Percentiles rank a stretch among this genome's conserved stretches.
These are phyloP conservation scores for Marasmius tenuissimus DNA, from an alignment of 1,284 basidiomycete genomes.

Conservation along the genomic window DNA sequence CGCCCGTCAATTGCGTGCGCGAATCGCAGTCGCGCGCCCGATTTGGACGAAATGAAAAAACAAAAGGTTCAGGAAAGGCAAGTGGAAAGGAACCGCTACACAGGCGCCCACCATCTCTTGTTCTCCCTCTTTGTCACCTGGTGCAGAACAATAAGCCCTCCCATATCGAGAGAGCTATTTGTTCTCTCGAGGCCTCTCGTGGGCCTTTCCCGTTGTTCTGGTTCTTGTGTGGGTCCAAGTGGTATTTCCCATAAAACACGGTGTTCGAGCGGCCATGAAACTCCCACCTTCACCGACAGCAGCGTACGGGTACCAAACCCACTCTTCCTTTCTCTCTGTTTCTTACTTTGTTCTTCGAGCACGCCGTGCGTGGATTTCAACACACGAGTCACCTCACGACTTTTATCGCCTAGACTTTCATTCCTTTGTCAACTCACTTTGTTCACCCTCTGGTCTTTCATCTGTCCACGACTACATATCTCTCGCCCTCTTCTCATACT, in stretches of 20 bases:
- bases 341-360: constrained; percentile 12
- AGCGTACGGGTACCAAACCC: neutral
- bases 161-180: neutral
- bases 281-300: neutral
- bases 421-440: constrained; percentile 14
- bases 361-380: constrained; percentile 24
- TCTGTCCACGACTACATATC: neutral
- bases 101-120: neutral
- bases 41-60: no score
- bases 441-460: constrained; percentile 5
- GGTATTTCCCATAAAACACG: neutral
- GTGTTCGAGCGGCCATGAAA: no score
- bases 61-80: no score
- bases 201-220: neutral
- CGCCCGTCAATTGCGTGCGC: no score
- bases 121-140: neutral
- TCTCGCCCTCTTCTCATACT: neutral
- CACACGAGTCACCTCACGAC: neutral
- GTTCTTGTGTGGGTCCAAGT: constrained; percentile 4
- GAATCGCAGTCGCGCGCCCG: no score
- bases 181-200: neutral
- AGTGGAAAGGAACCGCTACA: no score
- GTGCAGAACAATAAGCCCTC: constrained; percentile 3
- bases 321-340: constrained; percentile 6
- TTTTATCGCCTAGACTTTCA: constrained; percentile 4